Conservation (phyloP, 2,329 filamentous ascomycete species). For the Thelonectria discophora region DNA sequence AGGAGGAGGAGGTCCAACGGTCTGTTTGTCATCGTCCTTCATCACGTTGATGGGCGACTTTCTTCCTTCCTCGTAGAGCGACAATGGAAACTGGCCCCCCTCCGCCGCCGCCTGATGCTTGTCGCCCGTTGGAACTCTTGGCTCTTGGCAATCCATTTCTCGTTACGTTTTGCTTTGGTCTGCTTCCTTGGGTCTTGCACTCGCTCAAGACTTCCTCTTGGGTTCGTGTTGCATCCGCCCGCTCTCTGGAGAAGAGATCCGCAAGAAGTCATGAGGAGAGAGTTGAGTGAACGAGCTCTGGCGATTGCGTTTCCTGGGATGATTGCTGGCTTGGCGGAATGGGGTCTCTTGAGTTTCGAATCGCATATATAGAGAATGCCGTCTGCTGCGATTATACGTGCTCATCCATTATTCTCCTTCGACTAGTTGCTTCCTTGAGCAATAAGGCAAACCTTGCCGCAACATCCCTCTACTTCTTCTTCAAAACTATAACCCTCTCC, state of each 20-base stretch:
- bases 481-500: neutral
- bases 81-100: neutral
- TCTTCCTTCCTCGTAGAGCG: neutral
- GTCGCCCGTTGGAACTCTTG: neutral
- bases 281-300: conserved; percentile 5
- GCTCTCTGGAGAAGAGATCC: neutral
- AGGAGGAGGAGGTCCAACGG: too few relatives aligned
- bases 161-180: too few relatives aligned
- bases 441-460: too few relatives aligned
- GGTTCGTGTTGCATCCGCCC: neutral
- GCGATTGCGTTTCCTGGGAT: conserved; percentile 15
- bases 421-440: too few relatives aligned
- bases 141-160: neutral
- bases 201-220: too few relatives aligned
- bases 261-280: neutral
- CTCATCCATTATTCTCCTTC: neutral
- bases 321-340: conserved; percentile 30
- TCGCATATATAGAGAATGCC: neutral
- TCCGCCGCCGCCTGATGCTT: neutral
- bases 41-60: neutral
- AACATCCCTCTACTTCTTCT: conserved; percentile 2
- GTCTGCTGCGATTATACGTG: neutral
- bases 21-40: too few relatives aligned
- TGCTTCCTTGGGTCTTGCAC: too few relatives aligned
- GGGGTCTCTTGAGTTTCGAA: neutral